Base-by-base conservation (phyloP, 225 moss, liverwort and hornwort genomes). In the Pseudoscleropodium purum region DNA sequence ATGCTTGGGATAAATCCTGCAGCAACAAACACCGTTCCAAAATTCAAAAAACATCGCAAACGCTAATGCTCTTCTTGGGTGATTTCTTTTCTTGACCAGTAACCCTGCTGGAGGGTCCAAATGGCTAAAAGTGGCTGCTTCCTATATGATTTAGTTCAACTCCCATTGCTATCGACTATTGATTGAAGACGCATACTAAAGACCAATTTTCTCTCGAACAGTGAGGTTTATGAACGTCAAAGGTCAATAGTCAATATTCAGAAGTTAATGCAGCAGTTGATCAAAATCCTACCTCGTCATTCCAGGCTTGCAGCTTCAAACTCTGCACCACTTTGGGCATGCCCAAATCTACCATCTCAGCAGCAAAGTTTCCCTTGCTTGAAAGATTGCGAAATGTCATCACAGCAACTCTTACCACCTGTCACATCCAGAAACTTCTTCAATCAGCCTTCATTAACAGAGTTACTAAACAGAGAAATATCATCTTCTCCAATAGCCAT, bases 221-320 rank as follows among this genome's bases (percentile, higher is more conserved):
- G 47, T 24, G 67, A 87, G 29, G 37, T 49, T 84, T 49, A 89
- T 20, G 56, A 75, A 77, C 26, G 30, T 56, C 62, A 29, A n/a
- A 73, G 65, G 17, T 84, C 27, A 33, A 51, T 11, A 61, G 56
- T 66, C 29, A 43, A 67, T 34, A 84, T 74, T 68, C 43, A 76
- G 36, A 84, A 45, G 61, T 63, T 78, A 69, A 76, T 65, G 49
- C 60, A 49, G 39, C 41, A 69, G 78, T 54, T 64, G 86, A 41
- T 81, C 52, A 84, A 88, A 84, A 89, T 87, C 67, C 88, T 90
- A 96, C 98, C 97, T 99, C 99, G 39, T 99, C 99, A 89, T 47
- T 95, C 97, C 97, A 99, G 68, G 99, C 95, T 91, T 97, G 96
- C 90, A 96, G 88, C 94, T 96, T 96, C 93, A 99, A 89, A 86